Evolutionary conservation across 768 basidiomycete genomes (phyloP), one percentile per base, ranked within the genome.

Genomic region (Russula sp.): DNA sequence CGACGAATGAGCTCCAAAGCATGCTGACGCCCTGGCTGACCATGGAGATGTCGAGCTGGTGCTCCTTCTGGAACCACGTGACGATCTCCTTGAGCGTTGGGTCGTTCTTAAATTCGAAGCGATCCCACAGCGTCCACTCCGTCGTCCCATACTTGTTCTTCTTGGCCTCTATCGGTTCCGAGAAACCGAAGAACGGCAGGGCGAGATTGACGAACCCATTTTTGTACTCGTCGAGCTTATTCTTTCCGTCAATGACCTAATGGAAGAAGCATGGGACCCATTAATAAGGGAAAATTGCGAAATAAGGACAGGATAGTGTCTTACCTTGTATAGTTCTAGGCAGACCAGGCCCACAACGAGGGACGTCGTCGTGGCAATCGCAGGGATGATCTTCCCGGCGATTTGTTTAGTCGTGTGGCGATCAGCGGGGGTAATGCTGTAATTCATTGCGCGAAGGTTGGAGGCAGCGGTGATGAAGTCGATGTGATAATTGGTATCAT

Each of bases 191-290:
- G 87, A 98, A 98, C 1, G 97, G 97, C 58, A 99, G 77, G 3
- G 97, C 97, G 58, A 99, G 82, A 75, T 99, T 99, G 70, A 98
- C 84, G 75, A 99, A 99, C 44, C 95, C 96, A 70, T 99, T 99
- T 83, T 97, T 98, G 83, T 92, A 99, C 53, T 89, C 83, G 68
- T 98, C 97, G 14, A 98, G 78, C 71, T 92, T 89, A 71, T 79
- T 86, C 83, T 98, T 98, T 65, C 89, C 88, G 73, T 98, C 97
- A 68, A 99, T 95, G 72, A 98, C 82, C 94, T 97, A 32, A 49
- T 34, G 35, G 3, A 16, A 34, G 44, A 57, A 53, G 11, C 11
- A 40, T 14, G 55, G 6, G 8, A n/a, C 32, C 4, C 8, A 6
- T 60, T 8, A 5, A 39, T 59, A 49, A 22, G 35, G 37, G 11